Conservation (phyloP, 2,329 filamentous ascomycete genomes). For the Xylariaceae sp. region DNA sequence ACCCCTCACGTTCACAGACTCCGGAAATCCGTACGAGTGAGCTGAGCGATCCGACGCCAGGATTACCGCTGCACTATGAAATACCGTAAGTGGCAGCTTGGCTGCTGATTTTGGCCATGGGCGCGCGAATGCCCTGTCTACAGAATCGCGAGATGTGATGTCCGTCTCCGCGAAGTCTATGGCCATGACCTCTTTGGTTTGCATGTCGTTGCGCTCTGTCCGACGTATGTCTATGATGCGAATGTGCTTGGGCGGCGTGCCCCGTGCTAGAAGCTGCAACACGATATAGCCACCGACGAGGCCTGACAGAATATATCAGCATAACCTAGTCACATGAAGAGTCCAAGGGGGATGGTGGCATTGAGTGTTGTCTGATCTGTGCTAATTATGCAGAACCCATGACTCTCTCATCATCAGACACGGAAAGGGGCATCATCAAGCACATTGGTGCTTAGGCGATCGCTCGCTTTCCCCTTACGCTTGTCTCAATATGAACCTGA, state of each 20-base stretch:
- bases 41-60: conserved; percentile 44
- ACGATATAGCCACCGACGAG: conserved; percentile 53
- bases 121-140: conserved; percentile 41
- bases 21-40: conserved; percentile 41
- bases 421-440: not conserved
- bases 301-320: conserved; percentile 33
- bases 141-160: conserved; percentile 42
- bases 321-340: not conserved
- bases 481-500: not conserved
- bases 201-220: conserved; percentile 40
- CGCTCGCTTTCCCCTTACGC: not conserved
- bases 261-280: conserved; percentile 47
- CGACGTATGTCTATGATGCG: conserved; percentile 48
- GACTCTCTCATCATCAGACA: not conserved
- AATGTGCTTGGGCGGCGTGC: conserved; percentile 46
- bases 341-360: not conserved
- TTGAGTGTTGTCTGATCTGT: not conserved
- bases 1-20: conserved; percentile 47
- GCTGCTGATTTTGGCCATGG: conserved; percentile 40
- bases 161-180: conserved; percentile 45
- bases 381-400: not conserved
- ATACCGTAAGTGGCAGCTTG: conserved; percentile 48
- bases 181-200: conserved; percentile 30
- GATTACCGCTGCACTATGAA: conserved; percentile 53
- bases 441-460: not conserved